phyloP scores from a whole-genome alignment of 768 basidiomycete species.

The Boletus tomentosulus region DNA sequence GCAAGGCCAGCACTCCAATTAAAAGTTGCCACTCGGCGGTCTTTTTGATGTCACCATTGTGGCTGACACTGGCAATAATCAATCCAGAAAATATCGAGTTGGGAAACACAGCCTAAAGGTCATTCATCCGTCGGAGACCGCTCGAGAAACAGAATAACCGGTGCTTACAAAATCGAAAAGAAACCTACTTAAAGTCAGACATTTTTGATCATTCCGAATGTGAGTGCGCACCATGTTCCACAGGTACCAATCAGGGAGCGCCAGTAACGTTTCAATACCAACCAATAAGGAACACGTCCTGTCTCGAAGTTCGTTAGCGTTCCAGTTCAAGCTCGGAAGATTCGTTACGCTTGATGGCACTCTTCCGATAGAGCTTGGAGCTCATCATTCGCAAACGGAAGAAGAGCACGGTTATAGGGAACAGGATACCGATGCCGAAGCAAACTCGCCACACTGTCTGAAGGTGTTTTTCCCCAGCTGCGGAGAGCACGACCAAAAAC shows the following conservation, averaged over 20 bases:
- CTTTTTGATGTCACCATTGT: conserved; percentile 46
- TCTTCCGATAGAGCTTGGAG: conserved; percentile 55
- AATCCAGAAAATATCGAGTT: conserved; percentile 68
- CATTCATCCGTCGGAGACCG: neutral
- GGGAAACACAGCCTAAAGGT: conserved; percentile 56
- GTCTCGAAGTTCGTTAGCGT: conserved; percentile 3
- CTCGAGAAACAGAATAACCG: neutral
- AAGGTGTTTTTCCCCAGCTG: conserved; percentile 57
- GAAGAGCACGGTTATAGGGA: conserved; percentile 65
- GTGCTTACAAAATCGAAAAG: conserved; percentile 60
- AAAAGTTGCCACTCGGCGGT: conserved; percentile 72
- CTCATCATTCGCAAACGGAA: conserved; percentile 73
- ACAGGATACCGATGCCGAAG: conserved; percentile 57
- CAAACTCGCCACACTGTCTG: conserved; percentile 63
- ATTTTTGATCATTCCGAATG: neutral
- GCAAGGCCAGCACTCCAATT: conserved; percentile 56
- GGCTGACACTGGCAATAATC: conserved; percentile 64
- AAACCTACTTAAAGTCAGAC: conserved; percentile 41
- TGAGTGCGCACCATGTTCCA: conserved; percentile 53
- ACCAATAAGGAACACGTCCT: conserved; percentile 56
- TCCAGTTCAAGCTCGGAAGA: neutral
- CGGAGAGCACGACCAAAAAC: conserved; percentile 65
- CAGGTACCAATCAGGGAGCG: conserved; percentile 63
- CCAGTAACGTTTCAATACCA: conserved; percentile 65
- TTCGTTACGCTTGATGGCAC: conserved; percentile 59